These are phyloP conservation scores for Candida smagusa DNA, from an alignment of 1,139 yeast species.

Conservation along the genomic window DNA sequence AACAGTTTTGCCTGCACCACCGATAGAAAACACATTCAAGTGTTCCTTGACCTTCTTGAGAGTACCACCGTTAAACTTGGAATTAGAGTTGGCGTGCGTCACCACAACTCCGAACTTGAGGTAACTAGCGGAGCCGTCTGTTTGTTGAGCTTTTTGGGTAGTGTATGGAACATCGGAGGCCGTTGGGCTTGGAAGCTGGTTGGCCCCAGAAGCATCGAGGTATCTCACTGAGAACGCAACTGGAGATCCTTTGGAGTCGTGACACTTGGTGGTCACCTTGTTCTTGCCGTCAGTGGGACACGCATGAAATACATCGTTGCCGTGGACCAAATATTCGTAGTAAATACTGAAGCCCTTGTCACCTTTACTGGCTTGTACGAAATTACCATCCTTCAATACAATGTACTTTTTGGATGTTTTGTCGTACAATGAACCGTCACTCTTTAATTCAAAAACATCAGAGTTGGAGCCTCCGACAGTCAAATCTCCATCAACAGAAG, in stretches of 20 bases:
- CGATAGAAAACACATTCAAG: conserved; percentile 30
- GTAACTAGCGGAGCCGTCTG: conserved; percentile 4
- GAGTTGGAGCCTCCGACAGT: conserved; percentile 16
- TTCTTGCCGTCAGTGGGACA: conserved; percentile 17
- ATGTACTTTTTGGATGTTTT: conserved; percentile 14
- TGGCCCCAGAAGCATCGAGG: neutral
- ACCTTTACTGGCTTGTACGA: conserved; percentile 13
- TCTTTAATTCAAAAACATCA: conserved; percentile 13
- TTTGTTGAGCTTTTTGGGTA: conserved; percentile 13
- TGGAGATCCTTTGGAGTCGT: conserved; percentile 10
- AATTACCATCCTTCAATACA: conserved; percentile 10
- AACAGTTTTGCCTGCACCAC: conserved; percentile 26
- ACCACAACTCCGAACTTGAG: conserved; percentile 15
- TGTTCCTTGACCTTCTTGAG: conserved; percentile 27
- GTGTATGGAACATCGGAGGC: neutral
- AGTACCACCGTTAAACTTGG: conserved; percentile 17
- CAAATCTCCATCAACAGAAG: conserved; percentile 11
- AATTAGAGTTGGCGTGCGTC: conserved; percentile 23
- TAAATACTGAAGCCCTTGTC: conserved; percentile 18
- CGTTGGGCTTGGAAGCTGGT: neutral
- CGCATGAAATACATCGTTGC: conserved; percentile 16
- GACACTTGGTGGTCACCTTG: conserved; percentile 11
- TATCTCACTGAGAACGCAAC: conserved; percentile 10
- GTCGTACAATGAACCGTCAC: conserved; percentile 22
- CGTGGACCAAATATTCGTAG: conserved; percentile 12